Conservation (phyloP, 2,329 filamentous ascomycete genomes). For the Aspergillus sp. region DNA sequence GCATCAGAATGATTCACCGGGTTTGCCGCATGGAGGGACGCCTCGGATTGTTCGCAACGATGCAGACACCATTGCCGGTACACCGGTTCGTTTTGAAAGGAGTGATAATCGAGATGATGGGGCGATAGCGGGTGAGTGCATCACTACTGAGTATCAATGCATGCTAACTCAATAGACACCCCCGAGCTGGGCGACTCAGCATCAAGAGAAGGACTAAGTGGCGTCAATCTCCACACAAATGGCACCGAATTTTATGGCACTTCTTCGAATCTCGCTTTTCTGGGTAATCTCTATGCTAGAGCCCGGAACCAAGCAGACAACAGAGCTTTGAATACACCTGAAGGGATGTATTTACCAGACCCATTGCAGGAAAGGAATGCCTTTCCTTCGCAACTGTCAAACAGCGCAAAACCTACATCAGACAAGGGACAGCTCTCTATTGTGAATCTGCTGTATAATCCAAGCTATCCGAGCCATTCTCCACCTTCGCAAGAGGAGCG, state of each 20-base stretch:
- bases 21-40: neutral
- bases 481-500: neutral
- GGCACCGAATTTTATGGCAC: constrained; percentile 24
- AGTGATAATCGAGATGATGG: neutral
- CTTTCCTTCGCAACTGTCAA: neutral
- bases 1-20: constrained; percentile 1
- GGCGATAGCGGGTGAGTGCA: constrained; percentile 1
- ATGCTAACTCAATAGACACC: neutral
- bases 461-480: constrained; percentile 10
- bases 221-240: constrained; percentile 22
- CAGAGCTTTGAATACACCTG: constrained; percentile 1
- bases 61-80: neutral
- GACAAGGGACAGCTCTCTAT: constrained; percentile 14
- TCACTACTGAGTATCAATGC: neutral
- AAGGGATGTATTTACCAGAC: neutral
- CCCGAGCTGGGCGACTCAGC: constrained; percentile 13
- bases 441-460: constrained; percentile 15
- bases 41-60: neutral
- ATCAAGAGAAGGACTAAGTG: constrained; percentile 18
- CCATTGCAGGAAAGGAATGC: too few species aligned
- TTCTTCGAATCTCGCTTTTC: constrained; percentile 23
- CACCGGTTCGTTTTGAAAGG: neutral
- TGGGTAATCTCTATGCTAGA: constrained; percentile 16
- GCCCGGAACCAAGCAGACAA: constrained; percentile 12
- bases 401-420: constrained; percentile 1